Conservation (phyloP, 176 grass and related monocot genomes). For the Avena eriantha region DNA sequence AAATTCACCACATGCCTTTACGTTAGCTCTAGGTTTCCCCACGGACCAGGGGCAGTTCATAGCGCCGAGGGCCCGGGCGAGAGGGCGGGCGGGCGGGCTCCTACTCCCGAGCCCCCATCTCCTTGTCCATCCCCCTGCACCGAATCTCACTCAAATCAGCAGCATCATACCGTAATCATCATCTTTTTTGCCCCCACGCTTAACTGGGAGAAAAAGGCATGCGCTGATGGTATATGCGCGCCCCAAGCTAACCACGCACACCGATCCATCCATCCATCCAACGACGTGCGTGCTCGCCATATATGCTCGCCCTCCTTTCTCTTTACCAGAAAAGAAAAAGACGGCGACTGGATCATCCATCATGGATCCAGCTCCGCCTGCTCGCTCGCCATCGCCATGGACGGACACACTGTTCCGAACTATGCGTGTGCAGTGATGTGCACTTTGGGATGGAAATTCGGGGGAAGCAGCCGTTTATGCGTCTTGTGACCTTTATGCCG, state of each 20-base stretch:
- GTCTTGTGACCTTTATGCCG: not conserved
- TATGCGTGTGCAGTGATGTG: not conserved
- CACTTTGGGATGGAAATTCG: not conserved
- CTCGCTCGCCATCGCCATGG: not conserved
- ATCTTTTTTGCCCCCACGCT: slow-evolving; percentile 17
- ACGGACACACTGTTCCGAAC: not conserved
- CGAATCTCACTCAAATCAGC: slow-evolving; percentile 43
- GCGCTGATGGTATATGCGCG: not conserved
- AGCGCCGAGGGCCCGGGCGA: not conserved
- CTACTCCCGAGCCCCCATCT: not conserved
- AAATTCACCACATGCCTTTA: too few relatives aligned
- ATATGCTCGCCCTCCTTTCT: not conserved
- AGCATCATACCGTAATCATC: slow-evolving; percentile 61
- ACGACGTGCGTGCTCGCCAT: not conserved
- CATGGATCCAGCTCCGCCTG: not conserved
- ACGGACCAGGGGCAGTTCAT: not conserved
- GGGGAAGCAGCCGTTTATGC: not conserved
- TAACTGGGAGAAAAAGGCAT: not conserved
- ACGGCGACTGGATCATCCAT: not conserved
- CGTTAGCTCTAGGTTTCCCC: not conserved
- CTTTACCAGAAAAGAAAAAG: not conserved
- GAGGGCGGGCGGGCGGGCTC: not conserved
- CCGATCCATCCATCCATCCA: not conserved
- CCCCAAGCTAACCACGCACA: not conserved
- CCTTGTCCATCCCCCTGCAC: slow-evolving; percentile 50